Conservation (phyloP, 345 rosid genomes). For the Camelina sativa region DNA sequence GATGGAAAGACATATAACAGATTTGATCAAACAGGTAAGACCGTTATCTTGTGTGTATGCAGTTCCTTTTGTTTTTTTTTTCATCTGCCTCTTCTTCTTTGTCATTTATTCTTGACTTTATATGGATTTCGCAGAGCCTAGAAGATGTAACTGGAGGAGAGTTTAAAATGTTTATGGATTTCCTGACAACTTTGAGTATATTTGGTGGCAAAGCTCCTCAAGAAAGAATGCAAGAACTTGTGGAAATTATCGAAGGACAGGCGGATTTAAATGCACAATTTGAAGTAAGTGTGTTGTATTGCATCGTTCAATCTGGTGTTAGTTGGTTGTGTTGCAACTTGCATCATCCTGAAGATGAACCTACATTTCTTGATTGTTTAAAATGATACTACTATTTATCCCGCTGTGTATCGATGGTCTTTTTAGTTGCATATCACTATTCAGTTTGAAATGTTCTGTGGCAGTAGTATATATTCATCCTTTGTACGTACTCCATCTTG, state of each 20-base stretch:
- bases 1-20: slow-evolving; percentile 95
- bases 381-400: not conserved
- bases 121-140: slow-evolving; percentile 63
- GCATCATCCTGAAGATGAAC: slow-evolving; percentile 5
- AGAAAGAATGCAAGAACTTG: slow-evolving; percentile 93
- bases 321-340: slow-evolving; percentile 34
- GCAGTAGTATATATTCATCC: slow-evolving; percentile 8
- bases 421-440: not conserved
- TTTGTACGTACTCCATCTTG: not conserved
- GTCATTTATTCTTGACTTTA: slow-evolving; percentile 12
- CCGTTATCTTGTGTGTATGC: slow-evolving; percentile 2
- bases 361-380: slow-evolving; percentile 15
- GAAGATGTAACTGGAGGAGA: slow-evolving; percentile 98
- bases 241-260: slow-evolving; percentile 89
- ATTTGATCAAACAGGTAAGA: slow-evolving; percentile 81
- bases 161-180: slow-evolving; percentile 98
- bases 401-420: not conserved
- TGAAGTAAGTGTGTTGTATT: slow-evolving; percentile 58
- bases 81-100: slow-evolving; percentile 19
- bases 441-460: slow-evolving; percentile 12
- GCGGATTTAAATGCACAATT: slow-evolving; percentile 95
- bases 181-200: slow-evolving; percentile 80
- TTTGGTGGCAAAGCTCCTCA: slow-evolving; percentile 96
- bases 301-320: slow-evolving; percentile 53
- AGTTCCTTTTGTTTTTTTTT: slow-evolving; percentile 4